phyloP scores from a whole-genome alignment of 2,329 filamentous ascomycete species.

The Rutstroemia sydowiana region DNA sequence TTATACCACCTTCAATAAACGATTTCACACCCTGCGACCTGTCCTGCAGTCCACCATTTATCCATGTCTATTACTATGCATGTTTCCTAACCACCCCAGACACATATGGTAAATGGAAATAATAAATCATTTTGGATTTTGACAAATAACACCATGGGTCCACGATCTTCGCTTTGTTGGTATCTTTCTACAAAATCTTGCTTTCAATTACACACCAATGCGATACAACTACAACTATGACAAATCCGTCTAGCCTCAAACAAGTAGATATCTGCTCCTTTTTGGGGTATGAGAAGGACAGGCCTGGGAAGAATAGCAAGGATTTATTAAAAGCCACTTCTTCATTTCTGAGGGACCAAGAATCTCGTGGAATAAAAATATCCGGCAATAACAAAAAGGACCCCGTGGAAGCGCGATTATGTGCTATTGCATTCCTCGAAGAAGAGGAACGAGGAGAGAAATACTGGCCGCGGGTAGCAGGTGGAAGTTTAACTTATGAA shows the following conservation, averaged over 20 bases:
- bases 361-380: constrained; percentile 6
- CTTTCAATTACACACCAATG: no score
- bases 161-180: neutral
- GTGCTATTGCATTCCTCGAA: constrained; percentile 9
- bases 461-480: constrained; percentile 3
- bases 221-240: neutral
- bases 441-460: constrained; percentile 9
- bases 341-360: constrained; percentile 5
- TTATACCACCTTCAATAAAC: neutral
- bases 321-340: constrained; percentile 4
- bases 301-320: constrained; percentile 2
- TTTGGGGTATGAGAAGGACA: constrained; percentile 11
- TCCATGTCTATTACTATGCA: neutral
- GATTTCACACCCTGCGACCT: neutral
- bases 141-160: neutral
- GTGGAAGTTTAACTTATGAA: constrained; percentile 5
- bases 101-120: neutral
- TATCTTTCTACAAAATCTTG: neutral
- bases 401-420: constrained; percentile 7
- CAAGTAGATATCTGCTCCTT: constrained; percentile 8
- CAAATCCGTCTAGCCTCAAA: neutral
- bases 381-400: neutral
- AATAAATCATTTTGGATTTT: neutral
- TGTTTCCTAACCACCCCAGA: neutral
- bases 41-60: neutral